Conservation (phyloP, 2,329 filamentous ascomycete species). For the Colletotrichum sp. region DNA sequence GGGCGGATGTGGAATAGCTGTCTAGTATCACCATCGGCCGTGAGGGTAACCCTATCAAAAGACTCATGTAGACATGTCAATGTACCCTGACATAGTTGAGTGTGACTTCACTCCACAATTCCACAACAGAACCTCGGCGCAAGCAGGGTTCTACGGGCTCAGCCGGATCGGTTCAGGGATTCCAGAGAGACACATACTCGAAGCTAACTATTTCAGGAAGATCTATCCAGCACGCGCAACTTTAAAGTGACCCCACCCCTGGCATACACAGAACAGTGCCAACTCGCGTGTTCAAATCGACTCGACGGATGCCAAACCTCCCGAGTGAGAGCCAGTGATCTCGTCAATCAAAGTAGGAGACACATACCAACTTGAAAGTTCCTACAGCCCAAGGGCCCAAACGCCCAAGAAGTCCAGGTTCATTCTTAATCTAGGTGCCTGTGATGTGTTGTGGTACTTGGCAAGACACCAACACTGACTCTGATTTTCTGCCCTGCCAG, state of each 20-base stretch:
- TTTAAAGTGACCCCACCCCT: not conserved
- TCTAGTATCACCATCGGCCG: too few species aligned
- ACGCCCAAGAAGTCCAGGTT: accelerated
- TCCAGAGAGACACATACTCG: not conserved
- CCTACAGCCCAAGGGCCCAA: not conserved
- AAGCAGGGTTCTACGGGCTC: not conserved
- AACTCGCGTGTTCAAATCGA: not conserved
- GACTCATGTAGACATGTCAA: not conserved
- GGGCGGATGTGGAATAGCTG: not conserved
- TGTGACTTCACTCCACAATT: accelerated
- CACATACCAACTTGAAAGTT: not conserved
- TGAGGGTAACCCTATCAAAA: not conserved
- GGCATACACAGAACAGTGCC: accelerated
- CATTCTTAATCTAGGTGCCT: too few species aligned
- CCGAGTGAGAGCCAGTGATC: not conserved
- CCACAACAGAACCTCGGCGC: not conserved
- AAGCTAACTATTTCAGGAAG: not conserved
- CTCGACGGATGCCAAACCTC: not conserved
- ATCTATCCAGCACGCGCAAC: not conserved
- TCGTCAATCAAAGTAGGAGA: not conserved
- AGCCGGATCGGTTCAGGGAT: not conserved
- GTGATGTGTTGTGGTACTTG: too few species aligned
- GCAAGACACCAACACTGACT: not conserved
- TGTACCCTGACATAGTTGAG: not conserved
- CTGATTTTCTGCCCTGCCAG: not conserved